Evolutionary conservation across 208 protist genomes (phyloP).

Genomic region (Acanthamoeba castellanii): DNA sequence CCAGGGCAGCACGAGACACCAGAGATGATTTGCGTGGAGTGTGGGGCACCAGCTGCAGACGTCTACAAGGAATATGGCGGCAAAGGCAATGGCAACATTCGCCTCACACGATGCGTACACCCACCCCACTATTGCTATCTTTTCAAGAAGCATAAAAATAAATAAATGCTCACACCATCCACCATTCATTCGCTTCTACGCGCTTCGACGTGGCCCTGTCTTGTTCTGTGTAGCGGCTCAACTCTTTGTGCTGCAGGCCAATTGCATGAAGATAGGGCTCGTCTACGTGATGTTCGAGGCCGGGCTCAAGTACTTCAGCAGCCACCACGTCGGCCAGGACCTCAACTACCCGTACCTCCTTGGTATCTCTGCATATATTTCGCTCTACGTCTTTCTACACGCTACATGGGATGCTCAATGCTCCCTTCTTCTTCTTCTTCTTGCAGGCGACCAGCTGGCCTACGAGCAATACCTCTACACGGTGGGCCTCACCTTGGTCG

Average conservation of each 20-base stretch:
- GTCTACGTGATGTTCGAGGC: constrained; percentile 33
- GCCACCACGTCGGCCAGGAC: not conserved
- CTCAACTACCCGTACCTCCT: not conserved
- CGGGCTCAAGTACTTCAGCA: constrained; percentile 12
- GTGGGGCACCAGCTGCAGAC: constrained; percentile 35
- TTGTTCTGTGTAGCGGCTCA: not conserved
- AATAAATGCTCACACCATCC: not conserved
- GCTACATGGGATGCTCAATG: not conserved
- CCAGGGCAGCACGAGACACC: too few species aligned
- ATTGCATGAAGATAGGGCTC: constrained; percentile 15
- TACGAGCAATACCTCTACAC: constrained; percentile 4
- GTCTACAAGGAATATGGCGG: constrained; percentile 67
- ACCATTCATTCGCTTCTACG: too few species aligned
- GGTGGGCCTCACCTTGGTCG: not conserved
- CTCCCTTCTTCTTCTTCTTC: not conserved
- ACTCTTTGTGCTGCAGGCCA: not conserved
- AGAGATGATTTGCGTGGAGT: constrained; percentile 79
- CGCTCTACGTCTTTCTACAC: not conserved
- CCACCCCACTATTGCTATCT: not conserved
- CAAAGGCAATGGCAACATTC: constrained; percentile 61
- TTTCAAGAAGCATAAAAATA: not conserved
- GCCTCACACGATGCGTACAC: constrained; percentile 64
- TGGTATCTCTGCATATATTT: not conserved
- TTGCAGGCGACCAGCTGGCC: constrained; percentile 11
- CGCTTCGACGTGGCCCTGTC: too few species aligned